These are phyloP conservation scores for Chytriomyces confervae DNA, from an alignment of 192 early-diverging fungal genomes.

Conservation along the genomic window DNA sequence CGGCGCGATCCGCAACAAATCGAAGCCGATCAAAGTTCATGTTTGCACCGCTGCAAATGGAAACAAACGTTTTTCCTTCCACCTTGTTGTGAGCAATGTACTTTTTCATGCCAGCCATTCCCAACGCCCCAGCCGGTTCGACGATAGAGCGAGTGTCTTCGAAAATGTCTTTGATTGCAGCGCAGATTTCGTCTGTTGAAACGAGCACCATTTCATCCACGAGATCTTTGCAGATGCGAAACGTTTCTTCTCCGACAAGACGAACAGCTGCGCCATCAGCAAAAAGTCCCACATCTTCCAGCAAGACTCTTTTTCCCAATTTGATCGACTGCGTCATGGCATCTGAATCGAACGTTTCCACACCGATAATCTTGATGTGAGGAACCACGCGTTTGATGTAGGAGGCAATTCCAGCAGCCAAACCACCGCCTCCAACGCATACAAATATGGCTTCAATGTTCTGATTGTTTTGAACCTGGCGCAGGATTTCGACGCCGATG, in stretches of 20 bases:
- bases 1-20: constrained; percentile 95
- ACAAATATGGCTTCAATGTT: constrained; percentile 91
- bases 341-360: constrained; percentile 88
- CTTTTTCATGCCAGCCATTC: constrained; percentile 86
- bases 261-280: constrained; percentile 97
- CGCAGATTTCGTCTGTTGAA: constrained; percentile 94
- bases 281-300: constrained; percentile 90
- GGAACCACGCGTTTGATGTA: constrained; percentile 94
- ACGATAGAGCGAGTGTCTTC: constrained; percentile 92
- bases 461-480: constrained; percentile 52
- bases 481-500: constrained; percentile 79
- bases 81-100: constrained; percentile 63
- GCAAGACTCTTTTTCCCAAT: constrained; percentile 63
- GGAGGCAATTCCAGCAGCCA: constrained; percentile 88
- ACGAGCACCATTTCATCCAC: constrained; percentile 94
- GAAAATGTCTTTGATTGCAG: constrained; percentile 65
- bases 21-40: constrained; percentile 99
- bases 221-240: constrained; percentile 76
- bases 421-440: constrained; percentile 91
- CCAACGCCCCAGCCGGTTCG: constrained; percentile 94
- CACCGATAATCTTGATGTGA: constrained; percentile 82
- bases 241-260: constrained; percentile 87
- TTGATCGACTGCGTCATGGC: constrained; percentile 85
- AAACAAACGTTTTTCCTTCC: constrained; percentile 70
- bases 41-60: constrained; percentile 92